phyloP scores from a whole-genome alignment of 2,329 filamentous ascomycete genomes.

The Trichoderma koningiopsis region DNA sequence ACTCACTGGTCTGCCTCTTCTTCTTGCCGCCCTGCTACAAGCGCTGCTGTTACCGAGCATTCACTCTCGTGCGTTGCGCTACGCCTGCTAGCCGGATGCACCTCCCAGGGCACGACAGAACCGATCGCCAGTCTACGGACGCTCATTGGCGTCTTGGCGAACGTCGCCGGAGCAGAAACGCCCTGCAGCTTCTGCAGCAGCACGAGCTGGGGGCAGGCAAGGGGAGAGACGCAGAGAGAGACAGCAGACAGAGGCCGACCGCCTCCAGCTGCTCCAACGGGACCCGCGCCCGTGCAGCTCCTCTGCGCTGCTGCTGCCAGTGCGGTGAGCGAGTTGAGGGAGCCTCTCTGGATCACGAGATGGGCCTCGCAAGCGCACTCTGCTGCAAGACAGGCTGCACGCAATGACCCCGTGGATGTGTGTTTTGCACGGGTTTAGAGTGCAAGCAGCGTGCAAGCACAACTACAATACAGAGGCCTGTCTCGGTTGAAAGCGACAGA shows the following conservation, averaged over 20 bases:
- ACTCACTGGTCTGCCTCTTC: neutral
- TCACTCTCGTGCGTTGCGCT: neutral
- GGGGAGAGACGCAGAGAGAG: neutral
- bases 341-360: neutral
- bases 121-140: conserved; percentile 19
- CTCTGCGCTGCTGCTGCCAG: neutral
- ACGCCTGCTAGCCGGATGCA: conserved; percentile 5
- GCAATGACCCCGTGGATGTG: neutral
- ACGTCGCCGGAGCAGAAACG: neutral
- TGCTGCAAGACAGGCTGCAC: neutral
- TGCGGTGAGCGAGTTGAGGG: neutral
- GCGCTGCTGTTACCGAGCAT: neutral
- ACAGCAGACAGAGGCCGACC: neutral
- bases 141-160: conserved; percentile 17
- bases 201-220: neutral
- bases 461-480: neutral
- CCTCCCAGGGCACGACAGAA: conserved; percentile 15
- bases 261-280: neutral
- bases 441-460: neutral
- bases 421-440: neutral
- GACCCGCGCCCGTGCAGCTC: too few relatives aligned
- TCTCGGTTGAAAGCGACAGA: conserved; percentile 9
- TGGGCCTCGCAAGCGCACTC: neutral
- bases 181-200: neutral
- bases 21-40: neutral